A percentile compares a stretch with the other conserved stretches of the same genome.
phyloP scores from a whole-genome alignment of 306 rosid species.

The Potentilla sterilis region DNA sequence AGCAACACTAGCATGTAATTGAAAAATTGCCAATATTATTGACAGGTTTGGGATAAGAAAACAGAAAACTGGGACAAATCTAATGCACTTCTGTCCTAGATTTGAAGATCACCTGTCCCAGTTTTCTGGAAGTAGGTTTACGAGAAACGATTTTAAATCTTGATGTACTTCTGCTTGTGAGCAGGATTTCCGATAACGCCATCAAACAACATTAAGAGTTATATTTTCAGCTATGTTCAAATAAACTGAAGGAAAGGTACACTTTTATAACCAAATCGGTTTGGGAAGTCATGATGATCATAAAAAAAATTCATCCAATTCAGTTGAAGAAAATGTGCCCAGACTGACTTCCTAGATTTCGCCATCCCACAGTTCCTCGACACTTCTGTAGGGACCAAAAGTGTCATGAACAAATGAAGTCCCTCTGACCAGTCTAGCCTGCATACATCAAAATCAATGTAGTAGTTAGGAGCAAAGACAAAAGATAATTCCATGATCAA shows the following conservation, averaged over 20 bases:
- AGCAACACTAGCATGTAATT: no score
- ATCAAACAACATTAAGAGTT: no score
- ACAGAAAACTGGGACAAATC: no score
- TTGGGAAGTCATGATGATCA: neutral
- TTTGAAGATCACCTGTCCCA: no score
- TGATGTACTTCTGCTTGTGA: neutral
- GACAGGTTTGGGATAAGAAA: no score
- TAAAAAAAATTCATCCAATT: neutral
- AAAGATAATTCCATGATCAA: neutral
- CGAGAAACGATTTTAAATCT: no score
- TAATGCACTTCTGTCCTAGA: no score
- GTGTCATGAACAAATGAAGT: constrained; percentile 48
- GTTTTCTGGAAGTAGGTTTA: no score
- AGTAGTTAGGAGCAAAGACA: neutral
- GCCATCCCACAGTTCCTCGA: constrained; percentile 82
- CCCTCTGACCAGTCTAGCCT: constrained; percentile 63
- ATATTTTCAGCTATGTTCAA: neutral
- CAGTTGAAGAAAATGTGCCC: neutral
- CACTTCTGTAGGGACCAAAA: constrained; percentile 41
- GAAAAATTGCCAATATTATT: no score
- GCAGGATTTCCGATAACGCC: neutral
- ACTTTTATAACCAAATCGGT: neutral
- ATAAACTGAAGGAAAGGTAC: neutral
- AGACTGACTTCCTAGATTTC: constrained; percentile 38
- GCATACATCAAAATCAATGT: constrained; percentile 23